Evolutionary conservation across 768 basidiomycete genomes (phyloP), one percentile per base, ranked within the genome.

Genomic region (Omphalotus guepiniiformis): DNA sequence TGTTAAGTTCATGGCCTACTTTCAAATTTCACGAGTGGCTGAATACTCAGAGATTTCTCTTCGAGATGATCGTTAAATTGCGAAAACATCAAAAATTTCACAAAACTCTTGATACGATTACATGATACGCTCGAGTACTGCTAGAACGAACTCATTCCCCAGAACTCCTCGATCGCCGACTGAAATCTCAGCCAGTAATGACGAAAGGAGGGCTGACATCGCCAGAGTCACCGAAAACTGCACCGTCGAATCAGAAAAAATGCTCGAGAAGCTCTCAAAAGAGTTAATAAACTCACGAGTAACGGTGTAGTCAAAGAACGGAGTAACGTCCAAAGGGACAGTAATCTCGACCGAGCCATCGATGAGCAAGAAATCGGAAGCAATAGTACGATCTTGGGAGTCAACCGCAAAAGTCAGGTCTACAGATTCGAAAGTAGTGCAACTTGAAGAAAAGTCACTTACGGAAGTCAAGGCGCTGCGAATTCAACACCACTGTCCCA

Each of bases 141-240:
- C n/a, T n/a, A n/a, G n/a, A n/a, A n/a, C n/a, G n/a, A n/a, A n/a
- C n/a, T n/a, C n/a, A n/a, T n/a, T n/a, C n/a, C n/a, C n/a, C n/a
- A n/a, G n/a, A n/a, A n/a, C n/a, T n/a, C n/a, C n/a, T n/a, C n/a
- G n/a, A n/a, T n/a, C n/a, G n/a, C n/a, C n/a, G n/a, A n/a, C n/a
- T n/a, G n/a, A n/a, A n/a, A n/a, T n/a, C 30, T 32, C n/a, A 9
- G 30, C n/a, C 9, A 32, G 30, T 32, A n/a, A 32, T 71, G 9
- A 56, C 49, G 32, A 69, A 69, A 16, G 28, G 0, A 0, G 49
- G 53, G 35, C 68, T 70, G 49, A 47, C 69, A 51, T 77, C 66
- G 15, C 74, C 76, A 37, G 75, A 76, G 58, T 76, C 76, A 8
- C 75, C 76, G 32, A 77, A 66, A 39, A 78, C 76, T 36, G 19